Evolutionary conservation across 148 eudicot genomes (phyloP).

Genomic region (Agrostemma githago): DNA sequence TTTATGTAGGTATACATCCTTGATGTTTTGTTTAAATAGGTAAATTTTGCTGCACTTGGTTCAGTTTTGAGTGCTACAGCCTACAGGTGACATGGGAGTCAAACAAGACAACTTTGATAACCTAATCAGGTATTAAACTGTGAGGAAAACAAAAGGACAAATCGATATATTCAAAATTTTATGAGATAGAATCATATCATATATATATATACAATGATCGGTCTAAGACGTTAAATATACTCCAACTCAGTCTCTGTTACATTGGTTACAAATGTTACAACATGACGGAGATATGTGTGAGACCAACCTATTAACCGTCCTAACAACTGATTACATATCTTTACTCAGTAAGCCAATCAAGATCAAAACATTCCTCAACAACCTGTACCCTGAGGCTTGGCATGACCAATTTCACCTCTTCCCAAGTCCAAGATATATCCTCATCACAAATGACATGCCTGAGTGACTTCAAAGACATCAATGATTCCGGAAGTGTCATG

Average conservation of each 20-base stretch:
- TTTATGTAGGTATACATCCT: neutral
- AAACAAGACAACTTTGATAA: too few species aligned
- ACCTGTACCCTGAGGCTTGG: conserved; percentile 55
- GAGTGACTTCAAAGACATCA: conserved; percentile 31
- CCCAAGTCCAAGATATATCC: conserved; percentile 63
- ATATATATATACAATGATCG: too few species aligned
- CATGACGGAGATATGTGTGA: neutral
- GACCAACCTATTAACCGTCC: neutral
- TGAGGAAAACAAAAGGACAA: too few species aligned
- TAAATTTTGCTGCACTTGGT: neutral
- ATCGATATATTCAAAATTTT: too few species aligned
- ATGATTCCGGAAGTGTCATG: conserved; percentile 45
- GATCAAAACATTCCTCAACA: conserved; percentile 53
- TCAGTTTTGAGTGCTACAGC: too few species aligned
- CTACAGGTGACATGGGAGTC: too few species aligned
- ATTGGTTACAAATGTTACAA: neutral
- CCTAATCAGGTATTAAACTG: too few species aligned
- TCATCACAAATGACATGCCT: conserved; percentile 68
- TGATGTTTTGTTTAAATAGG: neutral
- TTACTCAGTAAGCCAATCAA: conserved; percentile 67
- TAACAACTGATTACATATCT: neutral
- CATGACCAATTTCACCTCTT: conserved; percentile 34
- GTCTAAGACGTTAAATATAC: neutral
- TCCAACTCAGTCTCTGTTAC: neutral
- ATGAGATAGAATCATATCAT: too few species aligned